Evolutionary conservation across 768 basidiomycete species (phyloP).

Genomic region (Trametes sanguinea): DNA sequence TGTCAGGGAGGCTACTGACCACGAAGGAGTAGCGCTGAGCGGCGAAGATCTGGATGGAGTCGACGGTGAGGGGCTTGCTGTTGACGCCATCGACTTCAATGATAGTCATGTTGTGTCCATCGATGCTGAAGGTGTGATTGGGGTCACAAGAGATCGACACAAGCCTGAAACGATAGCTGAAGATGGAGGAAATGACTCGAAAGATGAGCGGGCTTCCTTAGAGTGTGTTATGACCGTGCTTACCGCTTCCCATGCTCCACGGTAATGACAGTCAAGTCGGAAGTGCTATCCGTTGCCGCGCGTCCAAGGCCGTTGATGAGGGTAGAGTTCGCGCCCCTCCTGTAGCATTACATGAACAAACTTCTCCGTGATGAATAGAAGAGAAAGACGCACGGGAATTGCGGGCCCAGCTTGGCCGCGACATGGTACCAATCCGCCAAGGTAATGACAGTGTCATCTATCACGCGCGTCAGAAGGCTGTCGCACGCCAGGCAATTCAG

Average conservation of each 20-base stretch:
- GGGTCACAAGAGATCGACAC: conserved; percentile 48
- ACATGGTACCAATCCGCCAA: conserved; percentile 44
- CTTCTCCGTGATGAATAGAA: no score
- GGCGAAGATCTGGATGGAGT: conserved; percentile 45
- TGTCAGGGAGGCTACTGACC: conserved; percentile 3
- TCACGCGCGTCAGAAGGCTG: neutral
- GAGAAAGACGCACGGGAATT: conserved; percentile 3
- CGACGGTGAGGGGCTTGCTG: conserved; percentile 41
- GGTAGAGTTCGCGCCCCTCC: conserved; percentile 27
- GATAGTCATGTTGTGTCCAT: conserved; percentile 45
- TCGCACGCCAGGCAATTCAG: neutral
- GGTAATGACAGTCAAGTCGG: conserved; percentile 19
- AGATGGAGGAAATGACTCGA: no score
- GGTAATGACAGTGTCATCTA: conserved; percentile 45
- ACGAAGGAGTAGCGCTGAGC: conserved; percentile 58
- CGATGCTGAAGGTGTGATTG: conserved; percentile 45
- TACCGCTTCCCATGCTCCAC: conserved; percentile 20
- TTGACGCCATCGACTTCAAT: conserved; percentile 49
- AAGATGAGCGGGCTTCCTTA: no score
- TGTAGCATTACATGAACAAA: neutral
- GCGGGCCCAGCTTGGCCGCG: conserved; percentile 4
- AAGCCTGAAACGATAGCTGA: conserved; percentile 40
- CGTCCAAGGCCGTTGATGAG: conserved; percentile 21
- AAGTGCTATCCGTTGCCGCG: neutral
- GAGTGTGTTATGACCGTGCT: neutral